phyloP scores from a whole-genome alignment of 371 early-diverging fungal genomes.

The Amoeboaphelidium protococcarum region DNA sequence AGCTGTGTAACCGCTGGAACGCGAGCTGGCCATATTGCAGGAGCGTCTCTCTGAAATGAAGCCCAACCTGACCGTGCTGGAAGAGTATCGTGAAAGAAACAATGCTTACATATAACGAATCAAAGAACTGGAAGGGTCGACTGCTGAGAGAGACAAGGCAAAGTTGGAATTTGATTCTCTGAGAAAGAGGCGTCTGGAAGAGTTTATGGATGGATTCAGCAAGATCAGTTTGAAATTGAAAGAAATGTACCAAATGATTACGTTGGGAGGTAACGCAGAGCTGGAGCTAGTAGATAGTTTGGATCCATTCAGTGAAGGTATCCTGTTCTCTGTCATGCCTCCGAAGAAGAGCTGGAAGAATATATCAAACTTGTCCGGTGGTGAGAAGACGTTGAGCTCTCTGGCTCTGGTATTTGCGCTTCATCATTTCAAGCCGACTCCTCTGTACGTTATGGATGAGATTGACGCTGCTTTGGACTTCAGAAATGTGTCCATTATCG shows the following conservation, averaged over 20 bases:
- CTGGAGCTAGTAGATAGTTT: conserved; percentile 96
- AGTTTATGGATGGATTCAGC: conserved; percentile 93
- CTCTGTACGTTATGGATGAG: conserved; percentile 99
- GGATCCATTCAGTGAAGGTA: conserved; percentile 98
- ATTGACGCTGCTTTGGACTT: conserved; percentile 99
- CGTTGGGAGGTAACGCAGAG: conserved; percentile 98
- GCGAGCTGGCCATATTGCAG: too few relatives aligned
- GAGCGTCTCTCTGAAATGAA: conserved; percentile 35
- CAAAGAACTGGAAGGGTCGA: conserved; percentile 44
- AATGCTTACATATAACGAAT: conserved; percentile 38
- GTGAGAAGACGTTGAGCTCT: conserved; percentile 97
- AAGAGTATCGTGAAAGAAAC: conserved; percentile 54
- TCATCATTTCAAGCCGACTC: conserved; percentile 97
- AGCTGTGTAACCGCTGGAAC: too few relatives aligned
- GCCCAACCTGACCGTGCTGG: conserved; percentile 65
- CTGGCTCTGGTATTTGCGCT: conserved; percentile 97
- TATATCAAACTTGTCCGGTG: conserved; percentile 95
- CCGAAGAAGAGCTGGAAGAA: conserved; percentile 99
- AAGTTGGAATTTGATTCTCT: conserved; percentile 45
- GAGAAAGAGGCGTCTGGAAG: conserved; percentile 50
- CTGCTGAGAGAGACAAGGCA: conserved; percentile 35
- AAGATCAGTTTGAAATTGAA: conserved; percentile 82
- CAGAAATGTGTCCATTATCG: conserved; percentile 97
- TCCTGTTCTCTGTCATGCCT: conserved; percentile 97
- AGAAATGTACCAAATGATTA: conserved; percentile 98